Base-by-base conservation (phyloP, 2,329 filamentous ascomycete genomes). In the Basipetospora chlamydospora region DNA sequence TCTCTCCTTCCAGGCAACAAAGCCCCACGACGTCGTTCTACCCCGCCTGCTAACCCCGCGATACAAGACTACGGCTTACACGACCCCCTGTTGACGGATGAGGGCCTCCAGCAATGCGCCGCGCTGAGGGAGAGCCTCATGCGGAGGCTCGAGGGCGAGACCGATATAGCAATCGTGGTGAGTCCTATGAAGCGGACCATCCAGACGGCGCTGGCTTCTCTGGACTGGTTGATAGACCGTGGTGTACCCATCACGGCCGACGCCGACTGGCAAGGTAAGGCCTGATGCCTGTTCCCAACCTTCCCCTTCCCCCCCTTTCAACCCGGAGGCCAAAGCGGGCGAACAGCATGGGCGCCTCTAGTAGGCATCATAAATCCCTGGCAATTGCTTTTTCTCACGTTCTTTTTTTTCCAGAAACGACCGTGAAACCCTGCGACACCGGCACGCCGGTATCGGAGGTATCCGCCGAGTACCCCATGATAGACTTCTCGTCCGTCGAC, bases 161-260 rank as follows among this genome's bases (percentile, higher is more conserved):
- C 57, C 11, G 52, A 63, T 40, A 49, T 61, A 3, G 57, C 67
- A 20, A 70, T 81, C 37, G 49, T 82, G 22, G 68, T 71, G 33
- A 79, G 73, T 47, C 71, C 77, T 1, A 77, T 80, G 71, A 59
- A 63, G 12, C 63, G 77, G 21, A 80, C 76, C 2, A 57, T 80
- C 21, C 71, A 82, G 53, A 81, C 77, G 2, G 67, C 75, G 1
- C 56, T 67, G 28, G 57, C 68, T 7, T 65, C 66, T 0, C 56
- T 80, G 2, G 66, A 68, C 44, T 78, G 67, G 63, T 56, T 80
- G 31, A 58, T 73, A 33, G 61, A 67, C 15, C 55, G 53, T 29
- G 70, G 69, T 1, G 57, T 76, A 15, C 63, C 60, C 31, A 60
- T 79, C 17, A 54, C 67, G 33, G 66, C 70, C 2, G 64, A 73